Base-by-base conservation (phyloP, 2,329 filamentous ascomycete genomes). In the Alternaria longipes region DNA sequence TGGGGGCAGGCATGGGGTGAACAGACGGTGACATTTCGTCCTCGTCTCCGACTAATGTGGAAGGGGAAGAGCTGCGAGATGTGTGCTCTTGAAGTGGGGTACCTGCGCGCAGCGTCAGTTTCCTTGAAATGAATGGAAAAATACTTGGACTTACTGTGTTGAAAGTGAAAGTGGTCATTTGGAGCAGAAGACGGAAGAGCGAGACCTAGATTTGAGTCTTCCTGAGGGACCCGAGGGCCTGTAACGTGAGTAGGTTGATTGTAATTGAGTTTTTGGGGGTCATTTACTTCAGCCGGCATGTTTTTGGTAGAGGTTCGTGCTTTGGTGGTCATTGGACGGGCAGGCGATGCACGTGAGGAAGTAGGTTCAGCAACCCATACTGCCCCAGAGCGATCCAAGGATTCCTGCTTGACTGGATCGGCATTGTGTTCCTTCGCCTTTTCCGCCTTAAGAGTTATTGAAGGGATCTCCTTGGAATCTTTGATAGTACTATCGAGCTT, bases 381-480 rank as follows among this genome's bases (percentile, higher is more conserved):
- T 45, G 40, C 24, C 40, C 45, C 61, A 40, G 24, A 38, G n/a
- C 42, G 34, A 22, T 32, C 41, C 34, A 53, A 52, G 24, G 16
- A 54, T 46, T 22, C 26, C 30, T 52, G 40, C 24, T 47, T 20
- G 30, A 16, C 30, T 41, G 45, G 55, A 16, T 44, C 45, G 12
- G 20, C n/a, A 36, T 54, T 18, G 24, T 12, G 5, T 6, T 46
- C 20, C 40, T 66, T 50, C 49, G 46, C 24, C 26, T 54, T 28
- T 62, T 65, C 51, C 50, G 50, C 44, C 60, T 64, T 70, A 28
- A 67, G 62, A 62, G 63, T 66, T 62, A 66, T 45, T 60, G 63
- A 58, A 52, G 52, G 54, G 36, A 30, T 41, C n/a, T 60, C 62
- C 34, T 58, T 51, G 45, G 46, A 53, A 45, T 20, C 32, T 22